Percentiles rank a stretch among this genome's conserved stretches.
Evolutionary conservation across 495 filamentous ascomycete genomes (phyloP).

Genomic region (Annulohypoxylon bovei): DNA sequence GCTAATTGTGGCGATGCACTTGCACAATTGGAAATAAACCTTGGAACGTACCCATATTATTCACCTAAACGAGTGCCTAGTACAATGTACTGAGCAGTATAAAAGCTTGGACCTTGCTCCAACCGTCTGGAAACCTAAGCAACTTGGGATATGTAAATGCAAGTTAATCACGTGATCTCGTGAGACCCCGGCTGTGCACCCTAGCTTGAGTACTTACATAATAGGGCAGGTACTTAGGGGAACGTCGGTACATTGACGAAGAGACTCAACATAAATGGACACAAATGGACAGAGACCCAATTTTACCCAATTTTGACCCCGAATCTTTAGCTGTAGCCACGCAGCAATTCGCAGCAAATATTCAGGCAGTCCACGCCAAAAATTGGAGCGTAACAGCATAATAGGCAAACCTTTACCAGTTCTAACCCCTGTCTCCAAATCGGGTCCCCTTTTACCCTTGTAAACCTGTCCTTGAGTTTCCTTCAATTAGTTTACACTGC

Average conservation of each 20-base stretch:
- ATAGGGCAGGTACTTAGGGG: too few relatives aligned
- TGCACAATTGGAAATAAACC: neutral
- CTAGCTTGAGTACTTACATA: conserved; percentile 12
- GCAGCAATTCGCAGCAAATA: conserved; percentile 5
- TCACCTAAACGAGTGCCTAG: conserved; percentile 13
- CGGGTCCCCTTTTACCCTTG: conserved; percentile 4
- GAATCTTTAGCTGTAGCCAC: conserved; percentile 28
- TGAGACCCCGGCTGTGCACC: conserved; percentile 19
- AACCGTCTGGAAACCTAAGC: conserved; percentile 1
- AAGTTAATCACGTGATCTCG: conserved; percentile 31
- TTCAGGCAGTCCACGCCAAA: conserved; percentile 8
- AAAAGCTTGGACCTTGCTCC: neutral
- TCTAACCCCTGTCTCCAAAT: conserved; percentile 10
- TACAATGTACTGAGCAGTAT: neutral
- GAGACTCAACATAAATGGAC: conserved; percentile 17
- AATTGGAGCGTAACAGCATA: conserved; percentile 1
- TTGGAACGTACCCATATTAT: conserved; percentile 8
- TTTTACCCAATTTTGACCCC: conserved; percentile 17
- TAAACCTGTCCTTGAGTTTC: conserved; percentile 8
- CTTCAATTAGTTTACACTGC: neutral
- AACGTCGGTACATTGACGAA: neutral
- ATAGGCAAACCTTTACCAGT: too few relatives aligned
- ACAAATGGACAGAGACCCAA: conserved; percentile 13
- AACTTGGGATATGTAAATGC: conserved; percentile 9
- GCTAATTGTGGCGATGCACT: conserved; percentile 6